Evolutionary conservation across 2,329 filamentous ascomycete species (phyloP), one percentile per base, ranked within the genome.

Genomic region (Fusarium phyllophilum): DNA sequence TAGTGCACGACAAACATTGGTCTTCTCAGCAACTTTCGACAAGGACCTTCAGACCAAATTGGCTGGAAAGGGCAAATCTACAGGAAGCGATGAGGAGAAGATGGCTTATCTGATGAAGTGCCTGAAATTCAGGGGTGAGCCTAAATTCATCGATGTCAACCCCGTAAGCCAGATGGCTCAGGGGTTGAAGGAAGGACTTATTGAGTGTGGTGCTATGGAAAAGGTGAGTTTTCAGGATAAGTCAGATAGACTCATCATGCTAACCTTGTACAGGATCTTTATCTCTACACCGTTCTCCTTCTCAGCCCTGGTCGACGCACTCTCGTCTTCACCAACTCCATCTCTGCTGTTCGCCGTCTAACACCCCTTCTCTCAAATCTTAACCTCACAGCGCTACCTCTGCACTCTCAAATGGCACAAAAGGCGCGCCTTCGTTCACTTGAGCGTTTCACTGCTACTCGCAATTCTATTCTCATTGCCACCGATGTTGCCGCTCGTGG

Each of bases 21-120:
- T 99, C 26, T 99, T 99, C 82, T 98, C 96, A 0, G 96, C 96
- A 0, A 99, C 96, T 0, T 97, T 99, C 82, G 93, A 97, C 80
- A 96, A 95, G 79, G 92, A 92, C 2, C 84, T 99, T 36, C 96
- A 98, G 80, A 94, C 96, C 77, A 98, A 98, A 81, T 88, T 99
- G 18, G 91, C 93, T 4, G 93, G 94, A 33, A 97, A 95, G 81
- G 87, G 89, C 26, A 91, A 89, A 64, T 66, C 55, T 26, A 92
- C 74, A 18, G 81, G 72, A 84, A 90, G 87, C 77, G 90, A 94
- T 64, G 90, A 92, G 71, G 91, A 97, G 77, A 96, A 94, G 2
- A 94, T 98, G 91, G 95, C 97, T 72, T 98, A 98, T 79, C 88
- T 99, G 4, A 87, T 98, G 48, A 93, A 94, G 80, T 96, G 95